A percentile compares a stretch with the other conserved stretches of the same genome.
Conservation (phyloP, 208 protist genomes). For the Trichomonas tenax region DNA sequence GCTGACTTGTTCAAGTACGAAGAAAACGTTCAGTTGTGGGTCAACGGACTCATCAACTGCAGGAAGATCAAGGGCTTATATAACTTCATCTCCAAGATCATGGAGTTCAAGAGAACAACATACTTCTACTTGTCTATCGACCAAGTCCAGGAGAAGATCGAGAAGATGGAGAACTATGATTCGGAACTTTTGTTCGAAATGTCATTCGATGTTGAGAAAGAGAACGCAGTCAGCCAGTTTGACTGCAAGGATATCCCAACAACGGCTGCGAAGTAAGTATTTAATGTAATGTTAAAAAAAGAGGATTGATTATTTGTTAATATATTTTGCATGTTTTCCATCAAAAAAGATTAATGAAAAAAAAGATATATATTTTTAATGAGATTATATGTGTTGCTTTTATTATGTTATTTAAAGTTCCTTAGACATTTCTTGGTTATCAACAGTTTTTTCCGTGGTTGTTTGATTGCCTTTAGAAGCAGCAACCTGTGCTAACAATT, state of each 20-base stretch:
- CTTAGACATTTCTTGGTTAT: background rate
- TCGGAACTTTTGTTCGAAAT: background rate
- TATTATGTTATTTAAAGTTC: background rate
- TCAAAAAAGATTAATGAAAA: too few species aligned
- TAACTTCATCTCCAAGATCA: background rate
- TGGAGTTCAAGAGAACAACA: background rate
- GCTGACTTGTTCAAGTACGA: background rate
- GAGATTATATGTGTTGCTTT: too few species aligned
- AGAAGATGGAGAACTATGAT: background rate
- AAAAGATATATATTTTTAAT: too few species aligned
- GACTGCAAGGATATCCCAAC: background rate
- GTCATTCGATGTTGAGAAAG: background rate
- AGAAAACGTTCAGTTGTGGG: background rate
- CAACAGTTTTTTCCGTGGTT: background rate
- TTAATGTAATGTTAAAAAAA: too few species aligned
- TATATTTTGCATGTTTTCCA: too few species aligned
- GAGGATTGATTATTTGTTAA: too few species aligned
- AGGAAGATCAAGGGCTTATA: background rate
- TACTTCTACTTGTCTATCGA: background rate
- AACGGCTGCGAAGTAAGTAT: too few species aligned
- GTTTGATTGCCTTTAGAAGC: background rate
- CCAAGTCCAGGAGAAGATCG: background rate
- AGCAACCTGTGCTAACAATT: background rate
- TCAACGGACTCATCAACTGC: background rate
- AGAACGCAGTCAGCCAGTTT: background rate